Conservation (phyloP, 495 filamentous ascomycete species). For the Talaromyces trachyspermus region DNA sequence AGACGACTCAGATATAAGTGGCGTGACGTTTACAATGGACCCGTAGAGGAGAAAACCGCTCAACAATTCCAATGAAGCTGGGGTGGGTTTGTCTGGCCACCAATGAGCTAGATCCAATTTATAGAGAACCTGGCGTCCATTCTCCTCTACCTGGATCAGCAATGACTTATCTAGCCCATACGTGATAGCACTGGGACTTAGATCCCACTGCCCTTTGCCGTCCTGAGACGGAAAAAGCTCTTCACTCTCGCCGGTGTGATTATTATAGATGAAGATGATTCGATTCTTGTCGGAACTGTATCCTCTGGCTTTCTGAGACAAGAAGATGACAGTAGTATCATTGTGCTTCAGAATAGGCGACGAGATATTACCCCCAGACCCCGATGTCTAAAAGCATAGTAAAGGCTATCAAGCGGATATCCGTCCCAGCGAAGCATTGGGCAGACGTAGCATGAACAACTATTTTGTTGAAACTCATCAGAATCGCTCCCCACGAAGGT, state of each 20-base stretch:
- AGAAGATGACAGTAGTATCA: constrained; percentile 65
- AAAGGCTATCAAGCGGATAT: constrained; percentile 35
- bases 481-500: constrained; percentile 85
- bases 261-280: constrained; percentile 57
- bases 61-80: constrained; percentile 29
- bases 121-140: constrained; percentile 56
- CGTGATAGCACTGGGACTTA: constrained; percentile 54
- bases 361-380: constrained; percentile 63
- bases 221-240: constrained; percentile 57
- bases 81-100: constrained; percentile 32
- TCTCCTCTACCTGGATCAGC: constrained; percentile 61
- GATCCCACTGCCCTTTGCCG: constrained; percentile 58
- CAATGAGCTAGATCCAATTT: constrained; percentile 49
- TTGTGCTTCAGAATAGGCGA: constrained; percentile 69
- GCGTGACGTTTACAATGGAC: constrained; percentile 48
- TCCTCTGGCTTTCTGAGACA: constrained; percentile 68
- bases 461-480: constrained; percentile 61
- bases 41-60: constrained; percentile 53
- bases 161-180: constrained; percentile 62
- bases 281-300: constrained; percentile 88
- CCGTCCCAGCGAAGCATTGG: constrained; percentile 53
- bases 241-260: constrained; percentile 46
- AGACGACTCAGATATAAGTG: constrained; percentile 37
- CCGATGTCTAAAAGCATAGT: constrained; percentile 24
- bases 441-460: constrained; percentile 56